Conservation (phyloP, 495 filamentous ascomycete genomes). For the Tuber umbilicatum region DNA sequence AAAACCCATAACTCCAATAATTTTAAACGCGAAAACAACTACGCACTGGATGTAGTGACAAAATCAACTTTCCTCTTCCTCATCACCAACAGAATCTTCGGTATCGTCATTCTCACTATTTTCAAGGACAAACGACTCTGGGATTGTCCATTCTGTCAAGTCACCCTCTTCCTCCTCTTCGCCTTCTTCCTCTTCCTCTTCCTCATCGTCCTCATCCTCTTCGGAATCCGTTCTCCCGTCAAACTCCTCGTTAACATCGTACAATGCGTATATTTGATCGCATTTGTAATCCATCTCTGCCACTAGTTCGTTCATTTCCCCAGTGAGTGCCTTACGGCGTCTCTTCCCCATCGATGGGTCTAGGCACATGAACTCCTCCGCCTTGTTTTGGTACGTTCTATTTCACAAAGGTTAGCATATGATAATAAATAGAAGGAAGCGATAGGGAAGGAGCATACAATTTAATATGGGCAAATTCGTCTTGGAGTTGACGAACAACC, state of each 20-base stretch:
- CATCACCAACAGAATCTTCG: conserved; percentile 17
- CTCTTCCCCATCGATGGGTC: conserved; percentile 64
- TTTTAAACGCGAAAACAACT: conserved; percentile 1
- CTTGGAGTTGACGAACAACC: conserved; percentile 52
- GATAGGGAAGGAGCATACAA: conserved; percentile 48
- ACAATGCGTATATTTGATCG: conserved; percentile 82
- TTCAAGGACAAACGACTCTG: conserved; percentile 21
- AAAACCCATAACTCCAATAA: conserved; percentile 10
- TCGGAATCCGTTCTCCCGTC: conserved; percentile 15
- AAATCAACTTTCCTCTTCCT: conserved; percentile 9
- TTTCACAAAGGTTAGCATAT: neutral
- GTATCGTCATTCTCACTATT: conserved; percentile 9
- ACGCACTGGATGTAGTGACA: neutral
- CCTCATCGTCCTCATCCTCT: conserved; percentile 10
- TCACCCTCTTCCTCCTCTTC: conserved; percentile 27
- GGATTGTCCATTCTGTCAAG: conserved; percentile 34
- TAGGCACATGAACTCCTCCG: conserved; percentile 49
- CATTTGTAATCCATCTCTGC: conserved; percentile 66
- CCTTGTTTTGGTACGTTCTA: conserved; percentile 38
- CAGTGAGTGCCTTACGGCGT: conserved; percentile 58
- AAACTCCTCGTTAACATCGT: conserved; percentile 74
- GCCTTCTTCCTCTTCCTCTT: neutral
- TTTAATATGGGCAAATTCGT: conserved; percentile 77
- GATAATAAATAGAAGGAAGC: neutral
- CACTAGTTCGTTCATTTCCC: conserved; percentile 58